These are phyloP conservation scores for Podaxis rugospora DNA, from an alignment of 768 basidiomycete species.

Conservation along the genomic window DNA sequence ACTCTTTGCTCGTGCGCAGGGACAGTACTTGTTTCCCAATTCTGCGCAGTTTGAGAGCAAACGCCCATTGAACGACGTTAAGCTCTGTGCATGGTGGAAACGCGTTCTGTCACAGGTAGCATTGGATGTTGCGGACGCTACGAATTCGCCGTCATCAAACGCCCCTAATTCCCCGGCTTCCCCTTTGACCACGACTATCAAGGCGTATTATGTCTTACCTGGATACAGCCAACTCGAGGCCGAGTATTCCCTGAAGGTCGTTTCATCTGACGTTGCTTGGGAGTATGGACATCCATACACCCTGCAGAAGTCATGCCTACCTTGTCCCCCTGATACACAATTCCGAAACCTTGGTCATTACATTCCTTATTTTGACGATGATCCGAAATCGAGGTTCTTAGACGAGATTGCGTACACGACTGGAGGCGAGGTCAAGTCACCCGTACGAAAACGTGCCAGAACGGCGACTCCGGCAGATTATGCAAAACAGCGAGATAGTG, in stretches of 20 bases:
- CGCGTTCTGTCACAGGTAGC: slow-evolving; percentile 59
- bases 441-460: slow-evolving; percentile 55
- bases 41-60: slow-evolving; percentile 69
- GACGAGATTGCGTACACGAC: slow-evolving; percentile 82
- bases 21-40: slow-evolving; percentile 92
- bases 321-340: slow-evolving; percentile 30
- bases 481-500: slow-evolving; percentile 15
- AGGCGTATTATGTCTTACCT: slow-evolving; percentile 62
- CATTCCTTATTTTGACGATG: slow-evolving; percentile 93
- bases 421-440: slow-evolving; percentile 57
- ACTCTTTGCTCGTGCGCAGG: slow-evolving; percentile 86
- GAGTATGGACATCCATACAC: slow-evolving; percentile 78
- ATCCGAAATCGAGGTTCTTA: slow-evolving; percentile 92
- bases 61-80: slow-evolving; percentile 68
- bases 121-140: slow-evolving; percentile 26
- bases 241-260: slow-evolving; percentile 43
- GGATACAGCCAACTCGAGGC: slow-evolving; percentile 70
- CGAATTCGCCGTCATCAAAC: slow-evolving; percentile 1
- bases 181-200: slow-evolving; percentile 5
- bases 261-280: slow-evolving; percentile 43
- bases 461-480: slow-evolving; percentile 25
- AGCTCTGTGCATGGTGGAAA: slow-evolving; percentile 93
- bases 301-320: slow-evolving; percentile 43
- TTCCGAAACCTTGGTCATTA: slow-evolving; percentile 57
- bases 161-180: neutral